A percentile compares a stretch with the other conserved stretches of the same genome.
These are phyloP conservation scores for Myxozyma neotropica DNA, from an alignment of 805 yeast genomes.

Conservation along the genomic window DNA sequence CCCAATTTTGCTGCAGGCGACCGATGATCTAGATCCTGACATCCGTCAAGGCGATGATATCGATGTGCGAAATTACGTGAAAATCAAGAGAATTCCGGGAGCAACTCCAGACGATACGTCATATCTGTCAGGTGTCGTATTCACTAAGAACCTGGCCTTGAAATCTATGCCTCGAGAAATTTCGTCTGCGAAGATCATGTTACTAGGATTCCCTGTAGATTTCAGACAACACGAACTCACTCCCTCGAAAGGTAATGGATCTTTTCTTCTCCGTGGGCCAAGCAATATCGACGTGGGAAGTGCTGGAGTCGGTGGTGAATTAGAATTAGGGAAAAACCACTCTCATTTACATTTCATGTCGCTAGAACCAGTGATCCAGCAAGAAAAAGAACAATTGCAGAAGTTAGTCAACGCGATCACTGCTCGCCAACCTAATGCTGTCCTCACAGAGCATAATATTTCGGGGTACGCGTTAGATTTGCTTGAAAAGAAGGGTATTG, in stretches of 20 bases:
- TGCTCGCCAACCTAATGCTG: slow-evolving; percentile 74
- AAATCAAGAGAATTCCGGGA: slow-evolving; percentile 82
- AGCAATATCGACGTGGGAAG: neutral
- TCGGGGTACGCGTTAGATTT: slow-evolving; percentile 79
- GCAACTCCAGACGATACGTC: slow-evolving; percentile 63
- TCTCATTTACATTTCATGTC: slow-evolving; percentile 62
- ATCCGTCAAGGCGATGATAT: slow-evolving; percentile 67
- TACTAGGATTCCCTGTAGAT: slow-evolving; percentile 87
- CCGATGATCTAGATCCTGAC: slow-evolving; percentile 63
- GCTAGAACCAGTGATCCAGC: slow-evolving; percentile 79
- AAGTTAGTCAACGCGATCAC: slow-evolving; percentile 78
- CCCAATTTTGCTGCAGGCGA: slow-evolving; percentile 54
- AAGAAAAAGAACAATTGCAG: slow-evolving; percentile 80
- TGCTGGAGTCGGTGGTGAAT: neutral
- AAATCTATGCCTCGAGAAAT: slow-evolving; percentile 73
- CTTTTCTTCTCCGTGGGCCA: neutral
- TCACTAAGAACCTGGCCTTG: slow-evolving; percentile 79
- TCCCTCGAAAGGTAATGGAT: neutral
- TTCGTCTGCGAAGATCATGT: slow-evolving; percentile 69
- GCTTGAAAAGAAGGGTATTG: slow-evolving; percentile 71
- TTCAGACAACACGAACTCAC: slow-evolving; percentile 69
- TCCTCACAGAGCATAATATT: slow-evolving; percentile 76
- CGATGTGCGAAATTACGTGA: slow-evolving; percentile 86
- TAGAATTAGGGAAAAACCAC: neutral
- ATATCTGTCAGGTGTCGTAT: slow-evolving; percentile 75